Base-by-base conservation (phyloP, 805 yeast genomes). In the Candida pseudoglaebosa region DNA sequence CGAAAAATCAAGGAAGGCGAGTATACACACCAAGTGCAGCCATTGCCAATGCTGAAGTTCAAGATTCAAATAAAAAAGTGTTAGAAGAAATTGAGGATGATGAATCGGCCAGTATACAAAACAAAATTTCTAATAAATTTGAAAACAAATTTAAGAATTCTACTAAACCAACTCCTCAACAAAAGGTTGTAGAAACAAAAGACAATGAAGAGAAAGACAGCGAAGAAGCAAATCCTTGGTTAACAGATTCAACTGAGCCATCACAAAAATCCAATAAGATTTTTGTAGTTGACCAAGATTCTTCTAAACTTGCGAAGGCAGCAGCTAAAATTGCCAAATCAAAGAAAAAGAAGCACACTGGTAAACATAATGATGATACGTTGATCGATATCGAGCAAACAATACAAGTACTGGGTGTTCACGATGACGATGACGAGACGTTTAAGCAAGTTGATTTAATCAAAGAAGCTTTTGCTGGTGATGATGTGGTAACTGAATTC, bases 391-490 rank as follows among this genome's bases (percentile, higher is more conserved):
- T 77, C 52, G 65, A 69, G 16, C 73, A 78, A 40, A 79, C 84
- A 1, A 62, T 87, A 47, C 62, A 68, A 19, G 61, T 38, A 7
- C 22, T 24, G 6, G 28, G 31, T 28, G 22, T 28, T 12, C 78
- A 64, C 39, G 30, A 39, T 13, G 78, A 64, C 3, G 73, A 63
- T 22, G 49, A 48, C 29, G 59, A 50, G 12, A 54, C 44, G n/a
- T 86, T 89, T 67, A 77, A 78, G 49, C 95, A 89, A 54, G 79
- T 80, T 47, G 90, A 87, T 38, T 70, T 93, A 32, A 84, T 93
- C 44, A 78, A 82, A 44, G 83, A 89, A 56, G 99, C 98, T 0
- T 93, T 93, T 71, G 97, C 97, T 3, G 98, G 98, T 19, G 99
- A 93, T 64, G 93, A 93, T 57, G 96, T 91, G 28, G 84, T 87